These are phyloP conservation scores for Melaleuca alternifolia DNA, from an alignment of 345 rosid species.

Conservation along the genomic window DNA sequence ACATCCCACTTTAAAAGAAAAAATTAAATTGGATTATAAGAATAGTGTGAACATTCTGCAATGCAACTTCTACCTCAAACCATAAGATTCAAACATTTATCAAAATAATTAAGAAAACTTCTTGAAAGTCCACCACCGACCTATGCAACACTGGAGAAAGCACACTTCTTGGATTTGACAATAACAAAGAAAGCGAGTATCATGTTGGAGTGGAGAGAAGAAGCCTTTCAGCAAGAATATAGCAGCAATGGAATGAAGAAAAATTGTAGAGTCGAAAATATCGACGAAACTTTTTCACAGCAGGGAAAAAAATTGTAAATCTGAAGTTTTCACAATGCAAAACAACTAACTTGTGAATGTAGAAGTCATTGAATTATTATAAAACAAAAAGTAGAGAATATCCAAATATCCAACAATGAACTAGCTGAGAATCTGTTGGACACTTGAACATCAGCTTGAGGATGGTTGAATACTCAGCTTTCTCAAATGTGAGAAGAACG, in stretches of 20 bases:
- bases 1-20: background rate
- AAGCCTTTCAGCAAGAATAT: background rate
- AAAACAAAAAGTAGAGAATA: background rate
- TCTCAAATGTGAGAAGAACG: background rate
- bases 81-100: background rate
- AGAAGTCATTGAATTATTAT: background rate
- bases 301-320: background rate
- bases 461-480: background rate
- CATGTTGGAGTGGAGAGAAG: background rate
- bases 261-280: background rate
- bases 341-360: background rate
- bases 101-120: background rate
- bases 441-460: background rate
- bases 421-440: background rate
- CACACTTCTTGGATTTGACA: background rate
- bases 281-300: background rate
- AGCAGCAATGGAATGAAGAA: background rate
- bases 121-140: background rate
- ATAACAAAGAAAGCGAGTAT: background rate
- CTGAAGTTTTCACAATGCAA: background rate
- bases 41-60: background rate
- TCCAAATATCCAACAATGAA: background rate
- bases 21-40: background rate
- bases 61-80: background rate
- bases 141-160: background rate